These are phyloP conservation scores for Hebeloma cylindrosporum DNA, from an alignment of 768 basidiomycete genomes.

Conservation along the genomic window DNA sequence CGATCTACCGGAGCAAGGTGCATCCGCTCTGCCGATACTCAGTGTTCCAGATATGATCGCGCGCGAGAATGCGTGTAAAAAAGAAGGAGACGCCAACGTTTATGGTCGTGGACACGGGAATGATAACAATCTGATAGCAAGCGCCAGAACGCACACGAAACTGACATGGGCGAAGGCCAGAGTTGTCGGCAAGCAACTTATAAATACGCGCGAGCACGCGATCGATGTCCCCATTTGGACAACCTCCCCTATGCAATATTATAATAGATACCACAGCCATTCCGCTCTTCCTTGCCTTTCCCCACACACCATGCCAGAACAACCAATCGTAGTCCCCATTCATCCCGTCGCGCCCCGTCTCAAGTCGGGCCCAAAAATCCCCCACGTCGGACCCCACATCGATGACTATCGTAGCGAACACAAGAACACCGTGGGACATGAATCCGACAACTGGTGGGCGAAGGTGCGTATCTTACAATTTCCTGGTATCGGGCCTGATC, in stretches of 20 bases:
- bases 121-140: no score
- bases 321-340: conserved; percentile 33
- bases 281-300: conserved; percentile 16
- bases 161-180: conserved; percentile 22
- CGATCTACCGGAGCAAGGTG: conserved; percentile 20
- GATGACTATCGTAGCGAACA: conserved; percentile 72
- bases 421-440: conserved; percentile 67
- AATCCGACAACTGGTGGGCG: conserved; percentile 87
- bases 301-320: conserved; percentile 40
- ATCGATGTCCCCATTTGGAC: conserved; percentile 22
- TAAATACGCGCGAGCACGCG: conserved; percentile 16
- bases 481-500: neutral
- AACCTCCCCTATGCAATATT: conserved; percentile 15
- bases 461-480: conserved; percentile 48
- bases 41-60: neutral
- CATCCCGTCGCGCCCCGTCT: conserved; percentile 82
- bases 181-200: conserved; percentile 18
- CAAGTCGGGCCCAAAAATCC: conserved; percentile 56
- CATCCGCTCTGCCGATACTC: conserved; percentile 16
- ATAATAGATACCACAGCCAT: conserved; percentile 20
- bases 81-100: neutral
- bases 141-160: neutral
- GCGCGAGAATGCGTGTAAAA: neutral
- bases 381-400: conserved; percentile 79
- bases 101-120: neutral